Evolutionary conservation across 1,284 basidiomycete species (phyloP).

Genomic region (Omphalotus olearius): DNA sequence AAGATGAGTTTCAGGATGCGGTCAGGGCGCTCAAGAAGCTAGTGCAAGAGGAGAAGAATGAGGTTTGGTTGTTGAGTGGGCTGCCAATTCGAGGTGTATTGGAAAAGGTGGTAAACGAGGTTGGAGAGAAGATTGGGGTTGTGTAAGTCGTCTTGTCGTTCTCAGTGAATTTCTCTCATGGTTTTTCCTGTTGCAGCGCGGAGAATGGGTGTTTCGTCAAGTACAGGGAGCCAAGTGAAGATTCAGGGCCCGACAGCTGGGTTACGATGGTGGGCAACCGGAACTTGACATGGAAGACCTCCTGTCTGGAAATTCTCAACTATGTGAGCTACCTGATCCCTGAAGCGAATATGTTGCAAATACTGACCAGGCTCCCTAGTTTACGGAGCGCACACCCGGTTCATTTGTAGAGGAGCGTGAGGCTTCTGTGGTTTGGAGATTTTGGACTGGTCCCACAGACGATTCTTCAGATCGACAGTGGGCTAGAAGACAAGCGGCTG

Average conservation of each 20-base stretch:
- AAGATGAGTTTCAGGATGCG: constrained; percentile 50
- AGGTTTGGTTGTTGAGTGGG: constrained; percentile 83
- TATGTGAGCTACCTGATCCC: constrained; percentile 50
- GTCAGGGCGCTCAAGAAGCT: constrained; percentile 59
- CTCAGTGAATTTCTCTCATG: not conserved
- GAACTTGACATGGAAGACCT: constrained; percentile 75
- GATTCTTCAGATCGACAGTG: constrained; percentile 62
- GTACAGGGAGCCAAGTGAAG: constrained; percentile 38
- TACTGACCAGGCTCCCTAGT: constrained; percentile 39
- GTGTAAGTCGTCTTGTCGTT: constrained; percentile 41
- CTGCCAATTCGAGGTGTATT: constrained; percentile 55
- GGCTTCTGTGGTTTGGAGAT: constrained; percentile 77
- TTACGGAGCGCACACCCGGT: constrained; percentile 83
- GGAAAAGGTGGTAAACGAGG: constrained; percentile 53
- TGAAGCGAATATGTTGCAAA: not conserved
- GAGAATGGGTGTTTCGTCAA: constrained; percentile 88
- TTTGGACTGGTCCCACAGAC: constrained; percentile 56
- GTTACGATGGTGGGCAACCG: constrained; percentile 76
- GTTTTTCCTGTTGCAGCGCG: constrained; percentile 39
- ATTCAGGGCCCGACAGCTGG: constrained; percentile 44
- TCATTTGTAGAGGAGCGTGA: constrained; percentile 84
- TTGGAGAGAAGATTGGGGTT: constrained; percentile 67
- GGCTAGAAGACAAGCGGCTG: constrained; percentile 82
- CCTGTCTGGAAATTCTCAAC: constrained; percentile 77
- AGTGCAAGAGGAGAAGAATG: constrained; percentile 68